Evolutionary conservation across 805 yeast species (phyloP), one percentile per base, ranked within the genome.

Genomic region (Scheffersomyces stipitis): DNA sequence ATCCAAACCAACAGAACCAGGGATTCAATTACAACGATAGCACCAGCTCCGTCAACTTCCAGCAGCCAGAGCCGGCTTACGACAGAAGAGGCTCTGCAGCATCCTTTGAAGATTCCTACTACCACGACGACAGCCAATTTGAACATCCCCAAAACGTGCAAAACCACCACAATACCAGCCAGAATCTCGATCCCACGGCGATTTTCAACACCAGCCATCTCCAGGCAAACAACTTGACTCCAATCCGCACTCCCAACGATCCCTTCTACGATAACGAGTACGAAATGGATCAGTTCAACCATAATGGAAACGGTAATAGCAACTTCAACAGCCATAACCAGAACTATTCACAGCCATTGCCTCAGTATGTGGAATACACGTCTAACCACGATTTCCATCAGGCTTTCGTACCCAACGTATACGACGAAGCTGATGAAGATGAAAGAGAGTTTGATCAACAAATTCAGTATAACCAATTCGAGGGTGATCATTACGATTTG

Each of bases 361-460:
- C 24, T 10, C 24, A 20, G 10, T 37, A 29, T 20, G 9, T 7
- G 10, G 24, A 20, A 7, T 20, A 20, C 24, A 31, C 18, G 34
- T 36, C 17, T 34, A 40, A 46, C 31, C n/a, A n/a, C n/a, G n/a
- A n/a, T n/a, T 66, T 53, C 40, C 50, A 54, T 38, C 69, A 64
- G 48, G 64, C 73, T n/a, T 69, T 69, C 43, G 73, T 66, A 10
- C 72, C 73, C 12, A 62, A 67, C 46, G 66, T 60, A 12, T 65
- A 69, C 40, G 70, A 62, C 24, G 68, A 60, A 9, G 69, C 65
- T 15, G 71, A 66, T 32, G 59, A 52, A 17, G 73, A 68, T 23
- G 69, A 64, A 36, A 44, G 52, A 12, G 68, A 65, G 33, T 67
- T 58, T 32, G 74, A 69, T 45, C 60, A 62, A 34, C 49, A 52